Base-by-base conservation (phyloP, 2,329 filamentous ascomycete species). In the Exophiala xenobiotica region DNA sequence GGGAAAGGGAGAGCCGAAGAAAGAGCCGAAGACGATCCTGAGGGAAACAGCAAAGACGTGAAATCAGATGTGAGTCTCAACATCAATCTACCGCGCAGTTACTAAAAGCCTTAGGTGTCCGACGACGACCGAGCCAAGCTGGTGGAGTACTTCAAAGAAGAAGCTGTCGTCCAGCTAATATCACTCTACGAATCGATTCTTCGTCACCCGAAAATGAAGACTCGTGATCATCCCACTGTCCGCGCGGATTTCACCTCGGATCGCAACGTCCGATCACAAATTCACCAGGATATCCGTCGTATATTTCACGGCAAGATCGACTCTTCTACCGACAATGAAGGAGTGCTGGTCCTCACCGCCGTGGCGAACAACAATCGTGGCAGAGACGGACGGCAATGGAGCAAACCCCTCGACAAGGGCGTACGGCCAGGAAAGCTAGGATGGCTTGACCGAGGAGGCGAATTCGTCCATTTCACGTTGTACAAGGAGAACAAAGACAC, bases 401-500 rank as follows among this genome's bases (percentile, higher is more conserved):
- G 62, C 49, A 44, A 62, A 49, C 37, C 59, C 57, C 50, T 64
- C 68, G 56, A 63, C 22, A 57, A 54, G 37, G 51, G 53, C 16
- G 49, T 57, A 29, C 59, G 59, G 41, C 67, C 68, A 43, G 70
- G 73, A 38, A 79, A 78, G 60, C 63, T 80, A 27, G 75, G 73
- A 46, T 87, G 83, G 83, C 73, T 82, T 46, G 83, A 87, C 58
- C 73, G 85, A 35, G 84, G 78, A n/a, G 89, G 87, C 14, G 86
- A 90, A 42, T 93, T 89, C 67, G 74, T 96, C 11, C 90, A 96
- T 68, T 95, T 96, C 68, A 92, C 88, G 0, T 77, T 96, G 45
- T 95, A 92, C 80, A 96, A 96, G 72, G 91, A 96, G 72, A 96
- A 96, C 72, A 91, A 92, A 66, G 91, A 96, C 66, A 96, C 91